phyloP scores from a whole-genome alignment of 306 rosid genomes.

The Hippophae tibetana region DNA sequence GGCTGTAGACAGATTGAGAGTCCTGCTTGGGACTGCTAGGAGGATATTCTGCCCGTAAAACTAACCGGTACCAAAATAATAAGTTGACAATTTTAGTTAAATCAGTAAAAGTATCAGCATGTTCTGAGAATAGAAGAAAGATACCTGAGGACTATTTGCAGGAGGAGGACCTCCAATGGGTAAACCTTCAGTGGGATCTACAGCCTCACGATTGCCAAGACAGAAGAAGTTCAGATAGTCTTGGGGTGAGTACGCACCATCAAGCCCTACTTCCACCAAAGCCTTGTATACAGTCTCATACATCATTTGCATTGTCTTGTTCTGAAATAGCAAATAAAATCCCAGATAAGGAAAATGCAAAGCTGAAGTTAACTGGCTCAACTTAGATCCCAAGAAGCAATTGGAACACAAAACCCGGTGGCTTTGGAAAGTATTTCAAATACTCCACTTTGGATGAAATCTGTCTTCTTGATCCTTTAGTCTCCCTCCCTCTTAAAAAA shows the following conservation, averaged over 20 bases:
- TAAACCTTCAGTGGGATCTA: slow-evolving; percentile 29
- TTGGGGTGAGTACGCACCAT: slow-evolving; percentile 64
- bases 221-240: slow-evolving; percentile 95
- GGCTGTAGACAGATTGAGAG: neutral
- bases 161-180: slow-evolving; percentile 47
- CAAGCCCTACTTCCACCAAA: slow-evolving; percentile 79
- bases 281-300: slow-evolving; percentile 83
- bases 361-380: slow-evolving; percentile 1
- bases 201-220: slow-evolving; percentile 83
- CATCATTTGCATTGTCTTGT: slow-evolving; percentile 99
- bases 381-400: neutral
- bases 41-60: slow-evolving; percentile 1
- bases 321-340: slow-evolving; percentile 34
- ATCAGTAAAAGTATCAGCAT: slow-evolving; percentile 8
- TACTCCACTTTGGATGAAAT: too few relatives aligned
- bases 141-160: slow-evolving; percentile 75
- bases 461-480: too few relatives aligned
- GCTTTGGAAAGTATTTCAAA: neutral
- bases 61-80: neutral
- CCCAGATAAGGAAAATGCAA: slow-evolving; percentile 11
- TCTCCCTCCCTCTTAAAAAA: too few relatives aligned
- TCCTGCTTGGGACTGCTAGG: neutral
- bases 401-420: neutral
- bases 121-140: slow-evolving; percentile 12
- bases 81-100: too few relatives aligned